Percentiles rank a stretch among this genome's conserved stretches.
phyloP scores from a whole-genome alignment of 192 early-diverging fungal species.

The Mortierella alpina region DNA sequence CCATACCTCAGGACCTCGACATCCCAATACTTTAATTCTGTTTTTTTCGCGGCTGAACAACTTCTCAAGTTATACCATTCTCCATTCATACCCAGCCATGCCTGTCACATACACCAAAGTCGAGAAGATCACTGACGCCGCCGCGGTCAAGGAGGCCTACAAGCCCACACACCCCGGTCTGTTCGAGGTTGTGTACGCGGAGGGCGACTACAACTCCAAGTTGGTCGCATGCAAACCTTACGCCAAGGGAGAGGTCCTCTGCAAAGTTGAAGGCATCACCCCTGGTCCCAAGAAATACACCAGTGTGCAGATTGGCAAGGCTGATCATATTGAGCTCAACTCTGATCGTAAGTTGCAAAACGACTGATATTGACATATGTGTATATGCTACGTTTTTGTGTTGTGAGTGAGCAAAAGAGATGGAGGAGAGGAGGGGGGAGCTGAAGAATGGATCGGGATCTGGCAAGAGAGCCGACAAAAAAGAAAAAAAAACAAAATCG shows the following conservation, averaged over 20 bases:
- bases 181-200: slow-evolving; percentile 55
- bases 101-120: slow-evolving; percentile 48
- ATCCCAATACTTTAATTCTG: neutral
- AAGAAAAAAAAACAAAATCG: neutral
- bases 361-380: neutral
- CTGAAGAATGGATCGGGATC: neutral
- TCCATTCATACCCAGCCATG: slow-evolving; percentile 14
- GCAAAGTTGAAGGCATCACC: slow-evolving; percentile 57
- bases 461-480: neutral
- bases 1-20: neutral
- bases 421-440: neutral
- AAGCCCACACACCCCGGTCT: slow-evolving; percentile 58
- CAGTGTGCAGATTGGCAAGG: slow-evolving; percentile 60
- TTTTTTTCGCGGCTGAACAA: neutral
- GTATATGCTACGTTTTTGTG: neutral
- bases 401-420: too few relatives aligned
- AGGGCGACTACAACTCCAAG: slow-evolving; percentile 60
- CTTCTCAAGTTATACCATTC: neutral
- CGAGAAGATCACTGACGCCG: slow-evolving; percentile 50
- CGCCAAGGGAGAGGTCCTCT: slow-evolving; percentile 58
- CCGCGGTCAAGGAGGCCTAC: slow-evolving; percentile 49
- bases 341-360: slow-evolving; percentile 54
- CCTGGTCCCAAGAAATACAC: slow-evolving; percentile 65
- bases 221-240: slow-evolving; percentile 54
- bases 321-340: slow-evolving; percentile 65